phyloP scores from a whole-genome alignment of 176 grass and related monocot genomes.

The Hyparrhenia diplandra region DNA sequence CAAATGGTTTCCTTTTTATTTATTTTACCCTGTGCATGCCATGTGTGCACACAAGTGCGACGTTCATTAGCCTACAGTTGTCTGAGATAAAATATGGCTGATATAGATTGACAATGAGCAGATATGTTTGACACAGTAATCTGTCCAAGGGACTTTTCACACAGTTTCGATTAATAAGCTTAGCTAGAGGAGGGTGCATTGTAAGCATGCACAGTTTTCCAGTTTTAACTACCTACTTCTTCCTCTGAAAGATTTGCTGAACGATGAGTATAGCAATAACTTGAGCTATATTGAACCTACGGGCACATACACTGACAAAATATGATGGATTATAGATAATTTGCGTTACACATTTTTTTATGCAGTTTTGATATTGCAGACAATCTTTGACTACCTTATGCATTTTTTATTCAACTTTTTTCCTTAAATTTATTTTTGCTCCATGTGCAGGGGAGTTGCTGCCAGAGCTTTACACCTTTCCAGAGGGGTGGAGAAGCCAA shows the following conservation, averaged over 20 bases:
- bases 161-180: background rate
- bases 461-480: conserved; percentile 99
- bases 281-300: background rate
- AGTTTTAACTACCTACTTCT: no score
- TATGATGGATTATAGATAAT: background rate
- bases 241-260: background rate
- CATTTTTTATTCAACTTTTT: background rate
- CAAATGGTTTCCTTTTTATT: background rate
- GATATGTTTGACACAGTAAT: background rate
- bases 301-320: background rate
- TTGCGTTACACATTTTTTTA: background rate
- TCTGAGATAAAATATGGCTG: background rate
- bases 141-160: background rate
- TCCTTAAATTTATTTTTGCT: background rate
- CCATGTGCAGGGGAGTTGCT: conserved; percentile 82
- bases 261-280: background rate
- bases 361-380: background rate
- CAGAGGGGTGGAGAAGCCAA: conserved; percentile 97
- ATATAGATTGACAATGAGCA: background rate
- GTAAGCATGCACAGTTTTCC: background rate
- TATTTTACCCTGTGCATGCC: background rate
- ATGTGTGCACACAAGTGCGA: background rate
- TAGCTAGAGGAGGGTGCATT: background rate
- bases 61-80: background rate
- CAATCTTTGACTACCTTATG: background rate